A percentile compares a stretch with the other conserved stretches of the same genome.
Conservation (phyloP, 163 green algal species). For the Coccomyxa subellipsoidea region DNA sequence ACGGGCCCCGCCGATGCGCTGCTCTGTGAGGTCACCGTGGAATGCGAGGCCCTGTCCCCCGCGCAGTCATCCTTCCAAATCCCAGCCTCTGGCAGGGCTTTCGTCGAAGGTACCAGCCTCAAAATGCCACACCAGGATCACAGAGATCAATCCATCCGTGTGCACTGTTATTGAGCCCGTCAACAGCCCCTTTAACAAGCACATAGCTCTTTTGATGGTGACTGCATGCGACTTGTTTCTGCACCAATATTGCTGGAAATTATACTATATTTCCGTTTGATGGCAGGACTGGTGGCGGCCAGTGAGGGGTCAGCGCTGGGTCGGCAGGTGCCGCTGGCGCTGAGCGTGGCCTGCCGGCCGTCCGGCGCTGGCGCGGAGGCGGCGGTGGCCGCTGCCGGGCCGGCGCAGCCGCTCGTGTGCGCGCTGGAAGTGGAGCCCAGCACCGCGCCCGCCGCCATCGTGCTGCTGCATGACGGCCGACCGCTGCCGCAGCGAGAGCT, state of each 20-base stretch:
- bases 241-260: no score
- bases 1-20: slow-evolving; percentile 40
- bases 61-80: slow-evolving; percentile 18
- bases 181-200: no score
- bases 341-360: not conserved
- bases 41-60: slow-evolving; percentile 28
- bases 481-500: slow-evolving; percentile 12
- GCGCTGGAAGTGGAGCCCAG: slow-evolving; percentile 41
- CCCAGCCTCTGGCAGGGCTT: slow-evolving; percentile 21
- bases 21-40: slow-evolving; percentile 31
- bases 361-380: slow-evolving; percentile 12
- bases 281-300: not conserved
- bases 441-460: slow-evolving; percentile 30
- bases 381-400: slow-evolving; percentile 15
- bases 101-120: slow-evolving; percentile 22
- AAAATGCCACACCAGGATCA: not conserved
- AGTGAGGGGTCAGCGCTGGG: not conserved
- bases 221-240: no score
- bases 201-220: no score
- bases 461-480: slow-evolving; percentile 31
- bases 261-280: not conserved
- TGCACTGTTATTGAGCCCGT: no score
- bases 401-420: slow-evolving; percentile 16
- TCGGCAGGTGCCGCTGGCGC: not conserved
- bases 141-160: not conserved